Base-by-base conservation (phyloP, 2,329 filamentous ascomycete genomes). In the Sporothrix pseudoabietina region DNA sequence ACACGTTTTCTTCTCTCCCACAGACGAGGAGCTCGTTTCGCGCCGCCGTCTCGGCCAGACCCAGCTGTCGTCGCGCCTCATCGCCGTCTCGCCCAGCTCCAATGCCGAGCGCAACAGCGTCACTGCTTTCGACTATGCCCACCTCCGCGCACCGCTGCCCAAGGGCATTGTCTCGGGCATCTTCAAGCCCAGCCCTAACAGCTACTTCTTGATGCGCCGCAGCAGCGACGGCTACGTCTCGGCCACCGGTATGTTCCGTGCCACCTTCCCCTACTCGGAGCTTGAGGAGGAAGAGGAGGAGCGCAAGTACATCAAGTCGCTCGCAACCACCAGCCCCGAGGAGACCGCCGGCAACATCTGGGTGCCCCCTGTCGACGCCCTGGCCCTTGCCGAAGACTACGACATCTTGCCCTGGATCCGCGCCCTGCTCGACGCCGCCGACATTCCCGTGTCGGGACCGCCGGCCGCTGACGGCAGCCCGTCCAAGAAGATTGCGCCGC, bases 261-360 rank as follows among this genome's bases (percentile, higher is more conserved):
- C 92, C 47, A 92, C 92, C 1, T 97, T 94, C 79, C 93, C 93
- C 8, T 94, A 92, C 82, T 91, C 93, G 59, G 89, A 91, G 75
- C 84, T 87, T 26, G 83, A 86, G 41, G 92, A 96, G 77, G 93
- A 96, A 79, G 89, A 93, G 78, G 83, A 84, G 1, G 93, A 97
- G 84, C 91, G 93, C 80, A 89, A 87, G 78, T 94, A 94, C 82
- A 91, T 99, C 83, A 98, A 97, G 84, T 89, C 88, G 7, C 90
- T 96, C 39, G 83, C 89, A 47, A 91, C 91, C 41, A 97, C 94
- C 10, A 97, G 94, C 78, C 87, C 87, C 73, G 94, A 98, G 80
- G 96, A 98, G 85, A 94, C 96, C 41, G 96, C 96, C 35, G 96
- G 96, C 63, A 99, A 98, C 81, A 90, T 99, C 71, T 99, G 96